Percentiles rank a stretch among this genome's conserved stretches.
These are phyloP conservation scores for Solanum virginianum DNA, from an alignment of 257 asterid genomes.

Conservation along the genomic window DNA sequence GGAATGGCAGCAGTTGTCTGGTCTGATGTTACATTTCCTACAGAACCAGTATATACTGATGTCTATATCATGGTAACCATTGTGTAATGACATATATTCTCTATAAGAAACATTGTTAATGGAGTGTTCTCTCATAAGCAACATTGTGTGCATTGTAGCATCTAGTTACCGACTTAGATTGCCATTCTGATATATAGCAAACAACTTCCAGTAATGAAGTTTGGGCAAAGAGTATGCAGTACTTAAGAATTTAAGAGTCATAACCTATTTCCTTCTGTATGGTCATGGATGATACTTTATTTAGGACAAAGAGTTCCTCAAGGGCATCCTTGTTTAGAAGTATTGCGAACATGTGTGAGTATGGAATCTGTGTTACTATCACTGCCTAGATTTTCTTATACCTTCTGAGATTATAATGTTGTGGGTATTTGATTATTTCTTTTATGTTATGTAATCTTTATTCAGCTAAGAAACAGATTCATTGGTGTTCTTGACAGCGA, in stretches of 20 bases:
- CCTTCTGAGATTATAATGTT: not conserved
- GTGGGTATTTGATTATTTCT: not conserved
- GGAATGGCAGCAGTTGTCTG: not conserved
- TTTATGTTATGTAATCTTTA: not conserved
- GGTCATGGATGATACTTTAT: not conserved
- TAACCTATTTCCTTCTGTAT: not conserved
- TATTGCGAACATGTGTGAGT: not conserved
- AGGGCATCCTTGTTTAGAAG: not conserved
- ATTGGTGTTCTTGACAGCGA: not conserved
- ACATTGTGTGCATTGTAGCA: not conserved
- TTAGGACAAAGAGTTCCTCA: not conserved
- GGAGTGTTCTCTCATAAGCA: not conserved
- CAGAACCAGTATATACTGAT: not conserved
- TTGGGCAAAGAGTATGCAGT: not conserved
- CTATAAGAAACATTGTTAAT: not conserved
- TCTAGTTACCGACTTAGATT: not conserved
- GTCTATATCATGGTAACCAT: not conserved
- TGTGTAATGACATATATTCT: not conserved
- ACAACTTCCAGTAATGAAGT: not conserved
- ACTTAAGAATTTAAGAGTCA: not conserved
- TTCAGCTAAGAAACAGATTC: not conserved
- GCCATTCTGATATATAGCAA: not conserved
- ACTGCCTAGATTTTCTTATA: not conserved
- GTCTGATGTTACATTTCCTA: not conserved
- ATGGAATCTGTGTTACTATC: not conserved